These are phyloP conservation scores for Galerina marginata DNA, from an alignment of 768 basidiomycete species.

Conservation along the genomic window DNA sequence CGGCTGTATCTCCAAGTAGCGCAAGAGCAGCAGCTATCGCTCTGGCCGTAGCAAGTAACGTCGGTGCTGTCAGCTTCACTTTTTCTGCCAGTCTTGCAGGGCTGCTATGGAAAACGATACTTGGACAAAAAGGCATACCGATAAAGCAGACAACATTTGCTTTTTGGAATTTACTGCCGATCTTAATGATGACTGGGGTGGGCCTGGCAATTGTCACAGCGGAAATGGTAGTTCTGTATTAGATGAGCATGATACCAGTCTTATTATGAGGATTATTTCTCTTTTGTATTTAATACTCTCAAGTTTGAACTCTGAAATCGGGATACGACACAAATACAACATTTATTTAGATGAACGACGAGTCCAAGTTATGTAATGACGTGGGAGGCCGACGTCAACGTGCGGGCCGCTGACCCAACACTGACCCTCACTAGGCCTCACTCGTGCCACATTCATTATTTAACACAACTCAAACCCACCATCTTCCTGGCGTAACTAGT, in stretches of 20 bases:
- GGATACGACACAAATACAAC: too few relatives aligned
- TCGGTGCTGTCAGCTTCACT: slow-evolving; percentile 89
- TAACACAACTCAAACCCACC: too few relatives aligned
- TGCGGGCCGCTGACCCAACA: too few relatives aligned
- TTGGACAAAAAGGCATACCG: slow-evolving; percentile 71
- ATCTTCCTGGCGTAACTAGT: too few relatives aligned
- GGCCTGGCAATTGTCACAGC: slow-evolving; percentile 75
- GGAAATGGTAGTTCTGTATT: slow-evolving; percentile 65
- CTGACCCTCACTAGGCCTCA: too few relatives aligned
- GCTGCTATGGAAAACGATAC: slow-evolving; percentile 79
- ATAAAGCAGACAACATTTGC: slow-evolving; percentile 70
- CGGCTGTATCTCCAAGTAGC: slow-evolving; percentile 40
- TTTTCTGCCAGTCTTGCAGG: slow-evolving; percentile 91
- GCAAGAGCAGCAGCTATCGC: slow-evolving; percentile 68
- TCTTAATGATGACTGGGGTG: slow-evolving; percentile 67
- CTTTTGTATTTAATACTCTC: too few relatives aligned
- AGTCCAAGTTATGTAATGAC: too few relatives aligned
- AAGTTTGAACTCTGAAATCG: too few relatives aligned
- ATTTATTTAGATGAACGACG: too few relatives aligned
- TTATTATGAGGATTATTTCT: too few relatives aligned
- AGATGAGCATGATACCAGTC: neutral
- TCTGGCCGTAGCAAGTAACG: slow-evolving; percentile 86
- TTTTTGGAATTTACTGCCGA: slow-evolving; percentile 69
- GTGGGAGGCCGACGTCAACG: too few relatives aligned
- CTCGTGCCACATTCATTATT: too few relatives aligned